Evolutionary conservation across 768 basidiomycete species (phyloP), one percentile per base, ranked within the genome.

Genomic region (Daedaleopsis sinensis): DNA sequence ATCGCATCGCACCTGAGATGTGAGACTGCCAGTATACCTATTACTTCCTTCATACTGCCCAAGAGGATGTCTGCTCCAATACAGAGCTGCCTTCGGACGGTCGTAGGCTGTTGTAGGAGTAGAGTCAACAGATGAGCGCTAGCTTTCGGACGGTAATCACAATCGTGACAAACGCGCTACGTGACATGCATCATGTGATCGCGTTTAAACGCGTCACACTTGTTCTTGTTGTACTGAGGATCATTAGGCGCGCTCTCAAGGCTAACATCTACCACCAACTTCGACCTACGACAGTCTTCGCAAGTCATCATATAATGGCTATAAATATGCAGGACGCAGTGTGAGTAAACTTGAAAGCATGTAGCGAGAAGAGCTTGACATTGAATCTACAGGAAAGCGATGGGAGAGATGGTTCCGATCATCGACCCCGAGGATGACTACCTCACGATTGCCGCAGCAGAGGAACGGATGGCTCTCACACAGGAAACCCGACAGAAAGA

Each of bases 361-460:
- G 43, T 15, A 3, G 43, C 10, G 48, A 16, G 42, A 24, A 48
- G 23, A 35, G 15, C 36, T 12, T 27, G 1, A 21, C 54, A 3
- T 15, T n/a, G 11, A 1, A 1, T 43, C 49, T 57, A 54, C 62
- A 91, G 90, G 52, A 86, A 87, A 65, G 82, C 87, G 18, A 85
- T 91, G 49, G 81, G 80, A 64, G 86, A 86, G 61, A 89, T 92
- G 83, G 76, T 83, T 36, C 80, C 83, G 4, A 86, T 91, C 59
- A 89, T 93, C 57, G 86, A 90, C 67, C 89, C 90, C 12, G 87
- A 89, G 46, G 89, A 91, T 55, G 91, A 93, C 72, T 91, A 86
- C 70, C 75, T 88, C 59, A 87, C 88, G 13, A 90, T 93, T 52
- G 84, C 86, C 16, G 84, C 82, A 8, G 86, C 90, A 9, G 89